Evolutionary conservation across 805 yeast genomes (phyloP), one percentile per base, ranked within the genome.

Genomic region (Candida succiphila): DNA sequence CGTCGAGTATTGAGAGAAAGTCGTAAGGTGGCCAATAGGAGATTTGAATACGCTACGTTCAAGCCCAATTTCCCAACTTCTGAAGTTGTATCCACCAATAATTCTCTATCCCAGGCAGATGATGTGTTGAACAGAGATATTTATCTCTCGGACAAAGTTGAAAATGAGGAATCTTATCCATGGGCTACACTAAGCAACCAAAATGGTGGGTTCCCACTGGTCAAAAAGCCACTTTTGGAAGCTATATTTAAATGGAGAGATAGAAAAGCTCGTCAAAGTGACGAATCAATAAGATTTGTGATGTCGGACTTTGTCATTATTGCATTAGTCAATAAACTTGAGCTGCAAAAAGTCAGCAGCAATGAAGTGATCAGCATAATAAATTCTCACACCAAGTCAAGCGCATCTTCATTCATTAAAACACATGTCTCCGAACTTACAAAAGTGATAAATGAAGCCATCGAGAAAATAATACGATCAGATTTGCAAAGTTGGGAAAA

Each of bases 211-310:
- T 61, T 89, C 4, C 73, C 79, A 1, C 39, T 52, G 1, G 60
- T 69, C 19, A 74, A 67, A 38, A 67, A 69, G 32, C 69, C 68
- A 0, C 51, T 86, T 6, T 65, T 84, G 14, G 73, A 67, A 39
- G 72, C 60, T 1, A 60, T 92, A 15, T 84, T 71, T 45, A 64
- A 72, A 28, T 92, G 96, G 96, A 72, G 98, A 54, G 97, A 92
- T 52, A 32, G 39, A 2, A 49, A 69, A 24, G 97, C 96, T 2
- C 67, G 94, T 42, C 44, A 60, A 25, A 67, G 72, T 30, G 98
- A 92, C 53, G 98, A 92, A 57, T 82, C 94, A 2, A 74, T 80
- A 2, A 64, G 94, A 39, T 89, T 63, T 46, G 65, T 92, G 13
- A 79, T 88, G 89, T 74, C 95, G 5, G 87, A 85, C 48, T 92